Conservation (phyloP, 2,329 filamentous ascomycete genomes). For the Alternaria consortialis region DNA sequence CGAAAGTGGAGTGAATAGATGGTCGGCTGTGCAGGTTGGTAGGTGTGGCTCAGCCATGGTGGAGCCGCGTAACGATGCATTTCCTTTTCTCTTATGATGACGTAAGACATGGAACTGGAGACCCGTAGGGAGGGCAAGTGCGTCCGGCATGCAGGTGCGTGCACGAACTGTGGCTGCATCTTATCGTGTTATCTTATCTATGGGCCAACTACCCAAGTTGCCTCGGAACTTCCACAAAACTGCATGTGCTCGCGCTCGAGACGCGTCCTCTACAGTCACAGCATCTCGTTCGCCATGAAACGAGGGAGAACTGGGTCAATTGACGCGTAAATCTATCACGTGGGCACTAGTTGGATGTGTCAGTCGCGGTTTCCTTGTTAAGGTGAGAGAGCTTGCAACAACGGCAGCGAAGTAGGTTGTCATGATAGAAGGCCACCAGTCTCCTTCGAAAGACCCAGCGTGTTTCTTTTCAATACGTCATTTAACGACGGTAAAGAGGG, state of each 20-base stretch:
- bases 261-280: not conserved
- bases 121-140: not conserved
- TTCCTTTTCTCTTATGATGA: slow-evolving; percentile 15
- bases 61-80: slow-evolving; percentile 21
- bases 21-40: not conserved
- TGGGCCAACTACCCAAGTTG: not conserved
- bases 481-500: not conserved
- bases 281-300: not conserved
- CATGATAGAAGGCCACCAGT: not conserved
- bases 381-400: not conserved
- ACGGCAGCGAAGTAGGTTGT: not conserved
- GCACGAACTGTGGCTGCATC: slow-evolving; percentile 5
- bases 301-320: not conserved
- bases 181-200: slow-evolving; percentile 10
- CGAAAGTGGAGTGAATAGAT: not conserved
- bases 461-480: not conserved
- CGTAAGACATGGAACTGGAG: slow-evolving; percentile 16
- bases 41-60: slow-evolving; percentile 1
- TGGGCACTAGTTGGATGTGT: not conserved
- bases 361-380: not conserved
- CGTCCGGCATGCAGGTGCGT: slow-evolving; percentile 3
- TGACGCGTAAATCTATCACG: not conserved
- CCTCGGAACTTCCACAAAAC: not conserved
- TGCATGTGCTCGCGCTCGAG: not conserved
- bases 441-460: not conserved